Evolutionary conservation across 768 basidiomycete genomes (phyloP), one percentile per base, ranked within the genome.

Genomic region (Leucocoprinus sp.): DNA sequence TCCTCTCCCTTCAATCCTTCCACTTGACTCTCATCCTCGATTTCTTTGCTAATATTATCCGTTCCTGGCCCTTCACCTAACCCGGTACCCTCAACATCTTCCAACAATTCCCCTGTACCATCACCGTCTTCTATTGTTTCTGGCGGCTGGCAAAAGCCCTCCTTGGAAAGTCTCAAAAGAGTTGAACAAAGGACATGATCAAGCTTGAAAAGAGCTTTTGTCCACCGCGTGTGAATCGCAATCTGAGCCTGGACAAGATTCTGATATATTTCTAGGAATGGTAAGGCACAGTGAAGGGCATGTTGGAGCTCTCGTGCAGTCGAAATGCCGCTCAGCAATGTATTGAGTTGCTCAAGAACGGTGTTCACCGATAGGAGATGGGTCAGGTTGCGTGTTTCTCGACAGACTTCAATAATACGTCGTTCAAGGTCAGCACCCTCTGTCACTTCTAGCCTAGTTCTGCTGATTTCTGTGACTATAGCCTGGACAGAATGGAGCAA

Each of bases 11-110:
- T 76, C 18, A 98, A 68, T 0, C 96, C 96, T 56, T 99, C 96
- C 5, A 98, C 87, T 55, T 99, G 95, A 55, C 87, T 85, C 64
- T 98, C 93, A 46, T 97, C 93, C 57, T 93, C 83, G 43, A 98
- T 93, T 58, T 97, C 88, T 55, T 92, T 84, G 69, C 88, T 92
- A 46, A 93, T 84, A 55, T 97, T 85, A 60, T 95, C 78, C 23
- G 70, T 68, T 0, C 96, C 96, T 2, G 75, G 69, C 1, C 96
- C 96, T 53, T 87, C 80, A 2, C 96, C 96, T 42, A 99, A 65
- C 3, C 96, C 96, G 2, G 85, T 77, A 4, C 95, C 95, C 27
- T 74, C 87, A 5, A 71, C 69, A 18, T 67, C 64, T n/a, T 71
- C 69, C 7, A 66, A 61, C 12, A 70, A 67, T 15, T 71, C 77